phyloP scores from a whole-genome alignment of 139 green algal genomes.

The Limnomonas spitsbergensis region DNA sequence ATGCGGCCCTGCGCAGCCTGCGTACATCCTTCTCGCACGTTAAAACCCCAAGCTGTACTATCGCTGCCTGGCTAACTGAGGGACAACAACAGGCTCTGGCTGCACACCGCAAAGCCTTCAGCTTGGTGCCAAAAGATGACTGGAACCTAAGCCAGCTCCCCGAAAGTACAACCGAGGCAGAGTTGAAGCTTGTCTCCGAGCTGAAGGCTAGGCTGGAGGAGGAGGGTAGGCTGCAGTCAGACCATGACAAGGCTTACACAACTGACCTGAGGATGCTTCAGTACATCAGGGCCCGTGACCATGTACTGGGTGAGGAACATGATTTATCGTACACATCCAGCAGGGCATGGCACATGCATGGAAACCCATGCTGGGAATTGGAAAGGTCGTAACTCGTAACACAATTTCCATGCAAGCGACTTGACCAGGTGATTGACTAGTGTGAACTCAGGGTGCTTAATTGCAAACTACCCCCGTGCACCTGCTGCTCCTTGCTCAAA shows the following conservation, averaged over 20 bases:
- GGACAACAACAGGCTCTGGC: neutral
- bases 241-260: slow-evolving; percentile 6
- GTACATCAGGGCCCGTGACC: slow-evolving; percentile 26
- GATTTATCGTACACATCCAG: no score
- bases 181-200: neutral
- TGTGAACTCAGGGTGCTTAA: neutral
- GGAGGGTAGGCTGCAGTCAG: neutral
- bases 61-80: neutral
- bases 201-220: slow-evolving; percentile 2
- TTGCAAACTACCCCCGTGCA: neutral
- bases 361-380: neutral
- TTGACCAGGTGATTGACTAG: neutral
- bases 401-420: neutral
- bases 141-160: slow-evolving; percentile 3
- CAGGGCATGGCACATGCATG: no score
- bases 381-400: neutral
- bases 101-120: neutral
- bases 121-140: neutral
- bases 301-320: slow-evolving; percentile 13
- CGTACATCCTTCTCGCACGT: neutral
- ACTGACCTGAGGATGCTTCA: slow-evolving; percentile 26
- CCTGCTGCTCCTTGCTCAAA: neutral
- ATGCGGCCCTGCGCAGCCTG: neutral
- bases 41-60: neutral
- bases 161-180: neutral